phyloP scores from a whole-genome alignment of 1,284 basidiomycete species.

The Rhodotorula mucilaginosa region DNA sequence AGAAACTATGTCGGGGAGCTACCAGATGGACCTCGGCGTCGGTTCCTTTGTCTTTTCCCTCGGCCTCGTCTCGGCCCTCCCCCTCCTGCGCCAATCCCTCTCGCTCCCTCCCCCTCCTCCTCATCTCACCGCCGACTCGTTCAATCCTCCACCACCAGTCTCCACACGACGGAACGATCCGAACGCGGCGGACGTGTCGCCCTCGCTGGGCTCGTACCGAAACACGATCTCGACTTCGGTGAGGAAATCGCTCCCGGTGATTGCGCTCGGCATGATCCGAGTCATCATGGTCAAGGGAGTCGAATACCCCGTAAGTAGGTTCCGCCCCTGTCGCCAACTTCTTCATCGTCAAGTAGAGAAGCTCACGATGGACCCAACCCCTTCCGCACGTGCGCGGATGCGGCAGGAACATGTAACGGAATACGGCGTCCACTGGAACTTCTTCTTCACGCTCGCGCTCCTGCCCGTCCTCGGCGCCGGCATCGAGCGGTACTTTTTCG shows the following conservation, averaged over 20 bases:
- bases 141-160: background rate
- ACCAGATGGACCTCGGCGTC: constrained; percentile 97
- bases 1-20: no score
- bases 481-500: constrained; percentile 56
- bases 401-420: constrained; percentile 88
- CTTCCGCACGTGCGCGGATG: background rate
- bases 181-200: background rate
- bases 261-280: constrained; percentile 71
- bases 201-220: constrained; percentile 46
- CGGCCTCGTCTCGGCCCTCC: constrained; percentile 80
- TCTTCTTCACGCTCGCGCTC: constrained; percentile 87
- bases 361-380: background rate
- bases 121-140: background rate
- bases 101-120: constrained; percentile 49
- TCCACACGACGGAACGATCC: no score
- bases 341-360: no score
- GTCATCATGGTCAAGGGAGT: constrained; percentile 86
- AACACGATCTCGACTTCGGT: constrained; percentile 43
- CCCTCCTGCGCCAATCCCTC: constrained; percentile 60
- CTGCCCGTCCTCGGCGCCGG: constrained; percentile 73
- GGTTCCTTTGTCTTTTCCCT: constrained; percentile 95
- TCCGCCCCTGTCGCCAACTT: constrained; percentile 49
- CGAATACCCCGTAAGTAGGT: constrained; percentile 69
- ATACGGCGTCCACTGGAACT: constrained; percentile 98
- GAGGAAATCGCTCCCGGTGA: constrained; percentile 60